These are phyloP conservation scores for Peltaster fructicola DNA, from an alignment of 2,329 filamentous ascomycete genomes.

Conservation along the genomic window DNA sequence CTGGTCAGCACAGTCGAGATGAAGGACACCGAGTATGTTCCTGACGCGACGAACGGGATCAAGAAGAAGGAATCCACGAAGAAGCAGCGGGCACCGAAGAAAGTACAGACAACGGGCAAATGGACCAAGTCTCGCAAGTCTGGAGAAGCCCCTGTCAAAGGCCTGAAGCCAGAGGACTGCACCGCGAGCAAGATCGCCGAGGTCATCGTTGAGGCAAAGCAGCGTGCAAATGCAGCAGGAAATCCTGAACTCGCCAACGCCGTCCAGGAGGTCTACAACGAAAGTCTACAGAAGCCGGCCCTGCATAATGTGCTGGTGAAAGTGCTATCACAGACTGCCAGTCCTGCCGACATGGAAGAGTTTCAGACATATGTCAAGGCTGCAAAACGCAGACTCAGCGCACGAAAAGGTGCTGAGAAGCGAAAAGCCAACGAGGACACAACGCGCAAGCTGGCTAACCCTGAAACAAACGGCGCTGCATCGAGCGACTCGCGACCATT, in stretches of 20 bases:
- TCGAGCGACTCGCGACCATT: too few relatives aligned
- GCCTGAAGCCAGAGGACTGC: too few relatives aligned
- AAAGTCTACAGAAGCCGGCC: slow-evolving; percentile 20
- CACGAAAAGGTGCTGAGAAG: too few relatives aligned
- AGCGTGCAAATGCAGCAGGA: slow-evolving; percentile 21
- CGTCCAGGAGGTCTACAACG: slow-evolving; percentile 25
- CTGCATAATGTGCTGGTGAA: slow-evolving; percentile 25
- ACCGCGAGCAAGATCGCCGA: too few relatives aligned
- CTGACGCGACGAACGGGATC: slow-evolving; percentile 19
- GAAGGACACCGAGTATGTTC: too few relatives aligned
- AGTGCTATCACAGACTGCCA: slow-evolving; percentile 24
- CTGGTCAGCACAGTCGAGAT: too few relatives aligned
- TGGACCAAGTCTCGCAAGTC: too few relatives aligned
- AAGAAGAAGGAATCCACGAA: slow-evolving; percentile 17
- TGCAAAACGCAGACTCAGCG: slow-evolving; percentile 19
- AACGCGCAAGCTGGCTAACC: slow-evolving; percentile 19
- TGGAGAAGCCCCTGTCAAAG: too few relatives aligned
- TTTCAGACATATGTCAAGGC: slow-evolving; percentile 27
- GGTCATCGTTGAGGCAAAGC: slow-evolving; percentile 26
- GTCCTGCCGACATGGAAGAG: slow-evolving; percentile 19
- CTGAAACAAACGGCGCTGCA: slow-evolving; percentile 13
- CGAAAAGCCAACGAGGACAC: slow-evolving; percentile 12
- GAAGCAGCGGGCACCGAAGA: slow-evolving; percentile 9
- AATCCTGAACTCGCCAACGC: slow-evolving; percentile 22
- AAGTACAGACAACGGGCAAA: too few relatives aligned